phyloP scores from a whole-genome alignment of 164 flowering plant genomes.

The Vitis labrusca region DNA sequence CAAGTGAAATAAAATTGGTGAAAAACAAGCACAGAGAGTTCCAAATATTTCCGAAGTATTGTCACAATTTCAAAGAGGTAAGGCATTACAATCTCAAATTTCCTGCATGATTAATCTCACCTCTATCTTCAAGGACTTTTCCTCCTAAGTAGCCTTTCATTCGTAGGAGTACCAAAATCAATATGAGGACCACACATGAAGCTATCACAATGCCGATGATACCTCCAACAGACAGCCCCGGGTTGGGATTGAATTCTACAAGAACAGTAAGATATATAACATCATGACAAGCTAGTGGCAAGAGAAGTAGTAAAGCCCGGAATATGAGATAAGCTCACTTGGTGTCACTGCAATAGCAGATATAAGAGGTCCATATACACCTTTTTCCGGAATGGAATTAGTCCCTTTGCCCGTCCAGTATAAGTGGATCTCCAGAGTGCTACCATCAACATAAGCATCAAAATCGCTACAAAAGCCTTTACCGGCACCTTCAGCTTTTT shows the following conservation, averaged over 20 bases:
- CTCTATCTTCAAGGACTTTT: conserved; percentile 48
- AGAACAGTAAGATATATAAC: not conserved
- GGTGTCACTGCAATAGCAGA: conserved; percentile 80
- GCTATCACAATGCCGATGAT: conserved; percentile 65
- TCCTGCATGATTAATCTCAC: conserved; percentile 24
- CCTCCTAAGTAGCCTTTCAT: conserved; percentile 46
- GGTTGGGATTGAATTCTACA: conserved; percentile 55
- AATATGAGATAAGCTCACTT: conserved; percentile 11
- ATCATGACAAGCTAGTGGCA: not conserved
- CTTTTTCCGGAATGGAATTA: conserved; percentile 58
- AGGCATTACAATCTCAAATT: not conserved
- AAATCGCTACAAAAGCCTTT: conserved; percentile 26
- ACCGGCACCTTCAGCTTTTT: conserved; percentile 61
- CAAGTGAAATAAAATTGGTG: too few species aligned
- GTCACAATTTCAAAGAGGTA: not conserved
- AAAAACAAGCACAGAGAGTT: too few species aligned
- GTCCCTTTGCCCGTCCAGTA: conserved; percentile 90
- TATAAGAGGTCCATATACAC: conserved; percentile 82
- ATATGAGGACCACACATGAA: conserved; percentile 28
- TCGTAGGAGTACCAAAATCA: conserved; percentile 39
- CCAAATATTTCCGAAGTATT: too few species aligned
- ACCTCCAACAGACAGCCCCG: conserved; percentile 54
- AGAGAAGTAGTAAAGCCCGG: not conserved
- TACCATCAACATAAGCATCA: conserved; percentile 36
- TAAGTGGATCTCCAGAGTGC: conserved; percentile 69